A percentile compares a stretch with the other conserved stretches of the same genome.
Evolutionary conservation across 2,329 filamentous ascomycete genomes (phyloP).

Genomic region (Ophiostoma sp.): DNA sequence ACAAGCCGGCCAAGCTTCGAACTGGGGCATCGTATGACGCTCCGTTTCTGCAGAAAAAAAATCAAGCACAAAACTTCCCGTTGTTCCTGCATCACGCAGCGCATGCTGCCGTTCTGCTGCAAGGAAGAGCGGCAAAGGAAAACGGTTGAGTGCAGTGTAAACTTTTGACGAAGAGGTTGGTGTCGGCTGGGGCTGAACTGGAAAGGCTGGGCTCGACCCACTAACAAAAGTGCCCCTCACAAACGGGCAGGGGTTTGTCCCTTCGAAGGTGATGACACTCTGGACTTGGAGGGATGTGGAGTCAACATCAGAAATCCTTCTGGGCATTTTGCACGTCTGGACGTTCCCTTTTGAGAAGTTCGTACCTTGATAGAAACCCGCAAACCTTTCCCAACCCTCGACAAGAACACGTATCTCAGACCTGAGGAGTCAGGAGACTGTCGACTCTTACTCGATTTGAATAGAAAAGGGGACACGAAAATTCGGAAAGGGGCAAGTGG

Average conservation of each 20-base stretch:
- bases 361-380: not conserved
- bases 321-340: not conserved
- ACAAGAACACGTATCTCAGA: not conserved
- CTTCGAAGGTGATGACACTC: not conserved
- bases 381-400: not conserved
- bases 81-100: conserved; percentile 10
- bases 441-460: not conserved
- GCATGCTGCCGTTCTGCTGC: not conserved
- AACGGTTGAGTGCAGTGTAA: not conserved
- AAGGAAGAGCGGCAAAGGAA: not conserved
- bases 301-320: not conserved
- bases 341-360: not conserved
- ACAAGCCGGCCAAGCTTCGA: not conserved
- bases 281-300: not conserved
- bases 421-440: not conserved
- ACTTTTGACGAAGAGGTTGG: not conserved
- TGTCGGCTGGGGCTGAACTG: not conserved
- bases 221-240: not conserved
- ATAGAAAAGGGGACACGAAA: not conserved
- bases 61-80: not conserved
- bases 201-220: not conserved
- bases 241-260: not conserved
- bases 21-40: not conserved
- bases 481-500: not conserved
- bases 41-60: not conserved